These are phyloP conservation scores for Leccinellum rugosiceps DNA, from an alignment of 768 basidiomycete genomes.

Conservation along the genomic window DNA sequence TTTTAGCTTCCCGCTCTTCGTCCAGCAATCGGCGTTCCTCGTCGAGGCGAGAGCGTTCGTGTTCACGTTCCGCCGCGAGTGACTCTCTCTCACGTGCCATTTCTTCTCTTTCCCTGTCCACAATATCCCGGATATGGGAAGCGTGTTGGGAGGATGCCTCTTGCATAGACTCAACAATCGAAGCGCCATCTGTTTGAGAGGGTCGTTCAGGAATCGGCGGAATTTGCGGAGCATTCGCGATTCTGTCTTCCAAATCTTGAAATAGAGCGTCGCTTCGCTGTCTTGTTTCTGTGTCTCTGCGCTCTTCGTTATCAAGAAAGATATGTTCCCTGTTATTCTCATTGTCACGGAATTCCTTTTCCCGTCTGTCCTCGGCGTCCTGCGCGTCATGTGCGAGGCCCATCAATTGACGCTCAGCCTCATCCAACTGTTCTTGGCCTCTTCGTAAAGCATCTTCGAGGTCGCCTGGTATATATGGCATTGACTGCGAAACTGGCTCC, in stretches of 20 bases:
- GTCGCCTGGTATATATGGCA: conserved; percentile 26
- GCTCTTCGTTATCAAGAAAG: conserved; percentile 57
- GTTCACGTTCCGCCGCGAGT: conserved; percentile 52
- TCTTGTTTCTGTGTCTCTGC: conserved; percentile 54
- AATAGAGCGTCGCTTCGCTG: conserved; percentile 32
- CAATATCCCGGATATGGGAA: conserved; percentile 54
- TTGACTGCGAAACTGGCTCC: conserved; percentile 13
- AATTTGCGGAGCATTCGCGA: conserved; percentile 21
- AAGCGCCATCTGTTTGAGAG: conserved; percentile 26
- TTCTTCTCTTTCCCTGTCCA: conserved; percentile 59
- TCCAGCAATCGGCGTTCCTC: conserved; percentile 45
- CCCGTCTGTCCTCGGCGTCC: conserved; percentile 62
- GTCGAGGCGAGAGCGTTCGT: conserved; percentile 45
- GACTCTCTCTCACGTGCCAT: conserved; percentile 52
- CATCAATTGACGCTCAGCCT: conserved; percentile 49
- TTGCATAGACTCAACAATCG: conserved; percentile 37
- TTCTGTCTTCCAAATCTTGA: conserved; percentile 28
- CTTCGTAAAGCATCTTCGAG: conserved; percentile 45
- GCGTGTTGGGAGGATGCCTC: conserved; percentile 58
- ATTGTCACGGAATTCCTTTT: conserved; percentile 57
- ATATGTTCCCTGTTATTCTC: conserved; percentile 64
- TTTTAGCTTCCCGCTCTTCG: conserved; percentile 53
- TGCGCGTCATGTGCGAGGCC: conserved; percentile 47
- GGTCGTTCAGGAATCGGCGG: conserved; percentile 22
- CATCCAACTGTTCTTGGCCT: conserved; percentile 54